Conservation (phyloP, 352 stramenopile species). For the Chrysophaeum taylorii region DNA sequence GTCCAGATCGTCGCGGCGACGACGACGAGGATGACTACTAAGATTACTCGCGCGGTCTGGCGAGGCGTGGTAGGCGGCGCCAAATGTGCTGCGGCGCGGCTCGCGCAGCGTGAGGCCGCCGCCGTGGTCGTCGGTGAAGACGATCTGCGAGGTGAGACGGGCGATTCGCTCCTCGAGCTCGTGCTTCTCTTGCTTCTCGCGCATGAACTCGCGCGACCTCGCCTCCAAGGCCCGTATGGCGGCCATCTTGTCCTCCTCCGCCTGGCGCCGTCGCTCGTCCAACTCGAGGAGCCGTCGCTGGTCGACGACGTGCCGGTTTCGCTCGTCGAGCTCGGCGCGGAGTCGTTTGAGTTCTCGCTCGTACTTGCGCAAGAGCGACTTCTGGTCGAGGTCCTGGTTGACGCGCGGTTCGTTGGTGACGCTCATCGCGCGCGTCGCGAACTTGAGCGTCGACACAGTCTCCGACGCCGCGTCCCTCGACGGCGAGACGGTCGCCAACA, state of each 20-base stretch:
- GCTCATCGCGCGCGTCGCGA: constrained; percentile 79
- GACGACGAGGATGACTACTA: no score
- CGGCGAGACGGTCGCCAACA: constrained; percentile 91
- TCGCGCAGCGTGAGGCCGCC: constrained; percentile 6
- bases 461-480: constrained; percentile 64
- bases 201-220: constrained; percentile 76
- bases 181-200: constrained; percentile 87
- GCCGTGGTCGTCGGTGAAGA: constrained; percentile 28
- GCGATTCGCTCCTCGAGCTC: constrained; percentile 80
- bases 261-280: constrained; percentile 65
- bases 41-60: no score
- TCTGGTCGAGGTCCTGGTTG: constrained; percentile 83
- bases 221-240: constrained; percentile 77
- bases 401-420: constrained; percentile 63
- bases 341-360: constrained; percentile 83
- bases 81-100: no score
- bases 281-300: constrained; percentile 70
- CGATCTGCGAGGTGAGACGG: constrained; percentile 78
- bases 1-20: no score
- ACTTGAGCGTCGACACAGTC: constrained; percentile 81
- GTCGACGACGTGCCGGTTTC: constrained; percentile 78
- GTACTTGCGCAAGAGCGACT: constrained; percentile 80
- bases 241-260: constrained; percentile 85
- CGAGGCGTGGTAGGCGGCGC: no score
- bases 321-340: constrained; percentile 75